These are phyloP conservation scores for Termitomyces sp. DNA, from an alignment of 768 basidiomycete species.

Conservation along the genomic window DNA sequence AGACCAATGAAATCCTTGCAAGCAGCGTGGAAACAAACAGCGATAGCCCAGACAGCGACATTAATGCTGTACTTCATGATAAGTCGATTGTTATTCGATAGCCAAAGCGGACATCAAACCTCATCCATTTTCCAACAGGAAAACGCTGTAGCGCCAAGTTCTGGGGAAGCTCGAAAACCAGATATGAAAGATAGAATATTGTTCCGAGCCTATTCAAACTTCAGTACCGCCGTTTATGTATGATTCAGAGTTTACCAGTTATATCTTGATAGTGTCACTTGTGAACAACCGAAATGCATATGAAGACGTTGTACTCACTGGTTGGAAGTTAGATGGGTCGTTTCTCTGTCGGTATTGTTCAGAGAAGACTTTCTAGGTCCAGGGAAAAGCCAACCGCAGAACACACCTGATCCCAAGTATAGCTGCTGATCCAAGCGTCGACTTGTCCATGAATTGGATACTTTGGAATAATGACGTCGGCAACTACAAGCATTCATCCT, in stretches of 20 bases:
- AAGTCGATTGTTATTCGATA: not conserved
- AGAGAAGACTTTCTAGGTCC: not conserved
- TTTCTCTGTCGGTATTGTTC: slow-evolving; percentile 35
- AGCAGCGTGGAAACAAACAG: slow-evolving; percentile 61
- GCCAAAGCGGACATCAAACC: slow-evolving; percentile 33
- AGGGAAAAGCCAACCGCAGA: not conserved
- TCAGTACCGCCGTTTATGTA: not conserved
- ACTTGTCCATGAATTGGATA: slow-evolving; percentile 80
- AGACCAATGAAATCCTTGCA: slow-evolving; percentile 68
- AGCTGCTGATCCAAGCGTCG: slow-evolving; percentile 62
- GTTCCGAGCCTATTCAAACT: slow-evolving; percentile 59
- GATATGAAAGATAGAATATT: slow-evolving; percentile 70
- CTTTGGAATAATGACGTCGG: slow-evolving; percentile 27
- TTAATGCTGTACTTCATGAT: slow-evolving; percentile 43
- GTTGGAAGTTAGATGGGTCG: slow-evolving; percentile 60
- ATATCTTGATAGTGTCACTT: slow-evolving; percentile 34
- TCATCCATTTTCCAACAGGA: slow-evolving; percentile 80
- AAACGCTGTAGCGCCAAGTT: slow-evolving; percentile 70
- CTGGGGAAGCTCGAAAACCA: slow-evolving; percentile 72
- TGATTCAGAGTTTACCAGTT: slow-evolving; percentile 47
- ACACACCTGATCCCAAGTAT: slow-evolving; percentile 65
- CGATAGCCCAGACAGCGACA: slow-evolving; percentile 64
- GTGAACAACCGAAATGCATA: not conserved
- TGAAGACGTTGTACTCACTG: slow-evolving; percentile 41
- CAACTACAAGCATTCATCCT: no score